Evolutionary conservation across 2,329 filamentous ascomycete genomes (phyloP).

Genomic region (Periconia digitata): DNA sequence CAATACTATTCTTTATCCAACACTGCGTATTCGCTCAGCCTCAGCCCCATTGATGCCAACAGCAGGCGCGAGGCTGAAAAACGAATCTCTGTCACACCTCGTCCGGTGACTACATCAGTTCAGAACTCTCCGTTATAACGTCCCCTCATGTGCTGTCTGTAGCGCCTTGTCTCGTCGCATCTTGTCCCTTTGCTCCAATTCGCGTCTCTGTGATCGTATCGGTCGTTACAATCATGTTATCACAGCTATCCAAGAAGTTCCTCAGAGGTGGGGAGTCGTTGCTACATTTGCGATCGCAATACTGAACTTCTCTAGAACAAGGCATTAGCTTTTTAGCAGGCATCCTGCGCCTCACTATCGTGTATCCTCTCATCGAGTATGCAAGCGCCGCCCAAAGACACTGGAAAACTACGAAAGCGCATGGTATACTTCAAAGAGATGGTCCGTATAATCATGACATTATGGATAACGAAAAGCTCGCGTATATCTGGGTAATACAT

Average conservation of each 20-base stretch:
- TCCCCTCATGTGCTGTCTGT: neutral
- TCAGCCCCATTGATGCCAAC: neutral
- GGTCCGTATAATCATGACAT: slow-evolving; percentile 11
- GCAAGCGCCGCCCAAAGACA: slow-evolving; percentile 4
- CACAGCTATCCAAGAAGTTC: neutral
- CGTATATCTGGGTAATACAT: slow-evolving; percentile 13
- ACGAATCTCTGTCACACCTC: neutral
- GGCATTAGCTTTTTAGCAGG: neutral
- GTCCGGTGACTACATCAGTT: neutral
- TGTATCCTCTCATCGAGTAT: slow-evolving; percentile 16
- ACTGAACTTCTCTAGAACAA: neutral
- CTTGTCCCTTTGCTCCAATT: neutral
- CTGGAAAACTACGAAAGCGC: slow-evolving; percentile 13
- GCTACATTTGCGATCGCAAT: neutral
- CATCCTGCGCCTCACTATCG: slow-evolving; percentile 15
- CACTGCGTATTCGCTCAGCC: no score
- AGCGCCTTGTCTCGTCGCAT: neutral
- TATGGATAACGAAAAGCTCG: slow-evolving; percentile 7
- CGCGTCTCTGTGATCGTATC: no score
- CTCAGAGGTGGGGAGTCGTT: neutral
- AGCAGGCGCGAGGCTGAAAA: neutral
- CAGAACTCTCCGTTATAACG: neutral
- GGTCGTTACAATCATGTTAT: neutral
- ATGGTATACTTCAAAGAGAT: slow-evolving; percentile 10
- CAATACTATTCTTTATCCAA: no score